These are phyloP conservation scores for Arabidopsis arenosa DNA, from an alignment of 345 rosid genomes.

Conservation along the genomic window DNA sequence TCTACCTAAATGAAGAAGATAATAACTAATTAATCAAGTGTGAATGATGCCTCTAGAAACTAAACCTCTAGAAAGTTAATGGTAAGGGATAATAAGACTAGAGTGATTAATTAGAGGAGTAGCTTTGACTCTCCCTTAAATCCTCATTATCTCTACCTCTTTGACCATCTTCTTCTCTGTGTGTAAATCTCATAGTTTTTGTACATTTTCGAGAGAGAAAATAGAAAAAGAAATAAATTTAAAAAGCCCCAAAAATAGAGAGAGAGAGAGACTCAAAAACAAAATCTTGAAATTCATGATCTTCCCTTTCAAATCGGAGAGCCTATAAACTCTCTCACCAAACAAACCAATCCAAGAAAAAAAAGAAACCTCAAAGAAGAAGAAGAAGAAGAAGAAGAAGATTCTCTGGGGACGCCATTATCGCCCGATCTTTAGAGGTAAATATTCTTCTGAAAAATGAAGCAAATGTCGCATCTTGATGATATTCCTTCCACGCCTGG, in stretches of 20 bases:
- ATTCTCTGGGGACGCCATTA: conserved; percentile 44
- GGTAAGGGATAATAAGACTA: no score
- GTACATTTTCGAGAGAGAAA: neutral
- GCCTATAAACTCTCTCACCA: no score
- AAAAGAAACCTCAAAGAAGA: no score
- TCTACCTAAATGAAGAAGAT: no score
- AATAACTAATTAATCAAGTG: no score
- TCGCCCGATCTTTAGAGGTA: neutral
- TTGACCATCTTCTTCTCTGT: conserved; percentile 7
- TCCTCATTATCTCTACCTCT: neutral
- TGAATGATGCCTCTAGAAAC: no score
- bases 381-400: conserved; percentile 33
- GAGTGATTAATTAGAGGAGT: neutral
- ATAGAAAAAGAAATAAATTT: neutral
- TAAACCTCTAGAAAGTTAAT: no score
- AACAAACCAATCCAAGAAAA: no score
- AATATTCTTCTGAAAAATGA: neutral
- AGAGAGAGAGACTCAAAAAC: neutral
- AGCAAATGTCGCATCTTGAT: conserved; percentile 68
- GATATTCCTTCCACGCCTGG: conserved; percentile 84
- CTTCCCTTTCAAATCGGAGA: conserved; percentile 23
- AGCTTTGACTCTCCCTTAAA: conserved; percentile 6
- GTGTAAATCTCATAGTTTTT: neutral
- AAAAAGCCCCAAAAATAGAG: conserved; percentile 4
- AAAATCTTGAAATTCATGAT: conserved; percentile 30